Evolutionary conservation across 306 rosid genomes (phyloP).

Genomic region (Prunus armeniaca): DNA sequence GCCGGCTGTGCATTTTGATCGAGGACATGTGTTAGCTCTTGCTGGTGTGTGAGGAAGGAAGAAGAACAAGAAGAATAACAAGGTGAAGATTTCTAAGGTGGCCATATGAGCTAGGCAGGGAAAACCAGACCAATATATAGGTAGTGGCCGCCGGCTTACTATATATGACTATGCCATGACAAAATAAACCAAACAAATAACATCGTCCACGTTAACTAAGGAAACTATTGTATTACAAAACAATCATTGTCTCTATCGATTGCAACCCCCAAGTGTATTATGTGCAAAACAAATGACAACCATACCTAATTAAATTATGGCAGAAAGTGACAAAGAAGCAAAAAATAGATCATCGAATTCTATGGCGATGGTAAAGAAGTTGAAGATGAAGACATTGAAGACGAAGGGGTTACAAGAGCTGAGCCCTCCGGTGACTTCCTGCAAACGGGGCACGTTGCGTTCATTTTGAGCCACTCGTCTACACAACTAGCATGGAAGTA

Average conservation of each 20-base stretch:
- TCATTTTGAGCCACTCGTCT: slow-evolving; percentile 74
- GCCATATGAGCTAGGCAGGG: background rate
- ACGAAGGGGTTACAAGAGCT: slow-evolving; percentile 13
- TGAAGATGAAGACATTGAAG: slow-evolving; percentile 20
- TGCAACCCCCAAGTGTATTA: background rate
- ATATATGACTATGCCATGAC: background rate
- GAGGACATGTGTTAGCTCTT: background rate
- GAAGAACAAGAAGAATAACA: slow-evolving; percentile 7
- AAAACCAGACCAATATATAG: background rate
- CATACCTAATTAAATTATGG: background rate
- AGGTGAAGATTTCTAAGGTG: background rate
- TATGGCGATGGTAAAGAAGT: slow-evolving; percentile 12
- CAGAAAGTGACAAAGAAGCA: background rate
- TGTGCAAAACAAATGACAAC: background rate
- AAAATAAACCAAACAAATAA: background rate
- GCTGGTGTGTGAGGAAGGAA: background rate
- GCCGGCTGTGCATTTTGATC: background rate
- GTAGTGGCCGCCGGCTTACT: too few species aligned
- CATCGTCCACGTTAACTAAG: background rate
- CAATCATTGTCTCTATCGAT: background rate
- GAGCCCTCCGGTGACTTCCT: slow-evolving; percentile 45
- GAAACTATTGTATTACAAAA: background rate
- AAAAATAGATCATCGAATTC: background rate
- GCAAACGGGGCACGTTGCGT: slow-evolving; percentile 70
- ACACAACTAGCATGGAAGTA: slow-evolving; percentile 61